phyloP scores from a whole-genome alignment of 2,329 filamentous ascomycete genomes.

The Aspergillus fijiensis region DNA sequence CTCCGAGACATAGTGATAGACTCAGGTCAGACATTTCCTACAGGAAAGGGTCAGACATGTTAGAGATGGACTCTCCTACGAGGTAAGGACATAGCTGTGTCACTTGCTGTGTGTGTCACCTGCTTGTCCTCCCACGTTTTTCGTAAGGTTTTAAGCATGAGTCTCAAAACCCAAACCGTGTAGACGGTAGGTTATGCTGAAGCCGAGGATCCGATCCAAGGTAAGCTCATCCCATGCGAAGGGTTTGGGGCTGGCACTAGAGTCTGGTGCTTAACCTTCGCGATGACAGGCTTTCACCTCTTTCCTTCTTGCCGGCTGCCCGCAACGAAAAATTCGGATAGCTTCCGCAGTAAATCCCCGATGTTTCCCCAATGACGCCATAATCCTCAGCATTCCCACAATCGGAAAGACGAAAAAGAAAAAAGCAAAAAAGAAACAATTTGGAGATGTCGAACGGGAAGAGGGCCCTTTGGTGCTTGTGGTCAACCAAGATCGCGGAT shows the following conservation, averaged over 20 bases:
- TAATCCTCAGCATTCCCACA: background rate
- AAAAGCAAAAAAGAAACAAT: background rate
- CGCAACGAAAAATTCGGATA: background rate
- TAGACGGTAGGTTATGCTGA: background rate
- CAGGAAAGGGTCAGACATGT: background rate
- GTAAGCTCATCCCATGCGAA: background rate
- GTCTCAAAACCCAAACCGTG: background rate
- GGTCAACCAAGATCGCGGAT: constrained; percentile 14
- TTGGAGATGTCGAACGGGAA: constrained; percentile 1
- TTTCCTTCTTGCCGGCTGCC: background rate
- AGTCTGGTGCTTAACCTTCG: background rate
- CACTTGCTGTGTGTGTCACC: background rate
- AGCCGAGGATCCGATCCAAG: background rate
- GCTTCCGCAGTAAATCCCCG: background rate
- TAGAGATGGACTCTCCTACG: background rate
- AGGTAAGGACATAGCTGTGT: background rate
- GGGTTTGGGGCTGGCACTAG: background rate
- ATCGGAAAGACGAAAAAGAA: background rate
- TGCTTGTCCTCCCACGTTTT: background rate
- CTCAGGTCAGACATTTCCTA: background rate
- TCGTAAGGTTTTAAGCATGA: background rate
- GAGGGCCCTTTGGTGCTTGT: constrained; percentile 16
- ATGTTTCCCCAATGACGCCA: background rate
- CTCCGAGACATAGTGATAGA: background rate
- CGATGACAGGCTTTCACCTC: background rate